These are phyloP conservation scores for Ramularia endophylla DNA, from an alignment of 2,329 filamentous ascomycete genomes.

Conservation along the genomic window DNA sequence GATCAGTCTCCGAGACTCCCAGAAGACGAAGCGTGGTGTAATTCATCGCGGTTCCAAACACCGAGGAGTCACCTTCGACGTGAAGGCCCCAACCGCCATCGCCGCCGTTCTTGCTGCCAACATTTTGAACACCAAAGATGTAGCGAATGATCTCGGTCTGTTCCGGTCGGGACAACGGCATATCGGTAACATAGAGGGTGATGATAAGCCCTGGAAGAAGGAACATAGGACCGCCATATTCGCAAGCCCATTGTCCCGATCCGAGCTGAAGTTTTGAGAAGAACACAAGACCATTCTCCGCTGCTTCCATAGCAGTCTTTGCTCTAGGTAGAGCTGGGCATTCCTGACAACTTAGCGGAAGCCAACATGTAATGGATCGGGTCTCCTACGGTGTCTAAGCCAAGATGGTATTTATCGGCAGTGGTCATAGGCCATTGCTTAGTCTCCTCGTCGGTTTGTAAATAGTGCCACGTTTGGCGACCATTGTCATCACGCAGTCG, in stretches of 20 bases:
- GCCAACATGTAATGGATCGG: constrained; percentile 6
- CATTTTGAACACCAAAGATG: constrained; percentile 72
- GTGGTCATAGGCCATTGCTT: constrained; percentile 76
- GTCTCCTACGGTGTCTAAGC: constrained; percentile 63
- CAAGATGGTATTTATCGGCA: constrained; percentile 86
- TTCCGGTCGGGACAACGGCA: constrained; percentile 72
- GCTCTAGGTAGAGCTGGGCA: constrained; percentile 66
- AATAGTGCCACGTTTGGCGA: constrained; percentile 89
- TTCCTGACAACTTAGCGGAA: constrained; percentile 45
- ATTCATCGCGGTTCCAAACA: constrained; percentile 85
- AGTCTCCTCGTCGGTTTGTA: constrained; percentile 63
- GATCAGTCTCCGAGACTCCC: constrained; percentile 76
- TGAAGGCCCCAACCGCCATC: constrained; percentile 98
- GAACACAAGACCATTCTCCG: constrained; percentile 77
- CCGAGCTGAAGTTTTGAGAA: constrained; percentile 85
- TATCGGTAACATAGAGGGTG: constrained; percentile 83
- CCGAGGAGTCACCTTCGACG: constrained; percentile 86
- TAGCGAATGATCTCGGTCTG: constrained; percentile 90
- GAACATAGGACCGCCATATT: constrained; percentile 98
- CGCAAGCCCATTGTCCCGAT: constrained; percentile 91
- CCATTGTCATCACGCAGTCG: constrained; percentile 76
- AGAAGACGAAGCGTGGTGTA: constrained; percentile 76
- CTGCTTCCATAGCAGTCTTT: constrained; percentile 67
- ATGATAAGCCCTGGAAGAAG: constrained; percentile 80
- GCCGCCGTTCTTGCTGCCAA: constrained; percentile 47